These are phyloP conservation scores for Patellifolia procumbens DNA, from an alignment of 179 eudicot species.

Conservation along the genomic window DNA sequence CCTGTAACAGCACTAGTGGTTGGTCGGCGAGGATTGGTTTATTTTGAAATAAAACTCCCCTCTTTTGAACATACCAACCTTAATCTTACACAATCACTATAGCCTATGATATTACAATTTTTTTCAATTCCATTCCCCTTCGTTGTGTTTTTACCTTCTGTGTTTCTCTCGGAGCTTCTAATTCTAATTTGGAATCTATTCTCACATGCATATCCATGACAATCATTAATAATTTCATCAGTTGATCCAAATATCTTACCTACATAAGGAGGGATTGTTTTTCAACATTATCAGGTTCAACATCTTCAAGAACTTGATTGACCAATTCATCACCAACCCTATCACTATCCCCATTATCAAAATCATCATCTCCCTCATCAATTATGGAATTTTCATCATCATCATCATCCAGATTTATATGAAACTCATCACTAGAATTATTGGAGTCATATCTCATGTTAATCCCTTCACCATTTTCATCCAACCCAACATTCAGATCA, in stretches of 20 bases:
- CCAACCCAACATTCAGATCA: background rate
- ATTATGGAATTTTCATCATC: too few relatives aligned
- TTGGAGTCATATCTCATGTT: background rate
- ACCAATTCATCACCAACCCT: background rate
- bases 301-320: background rate
- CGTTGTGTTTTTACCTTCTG: background rate
- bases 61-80: constrained; percentile 5
- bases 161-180: too few relatives aligned
- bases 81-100: background rate
- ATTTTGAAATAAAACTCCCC: background rate
- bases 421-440: background rate
- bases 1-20: background rate
- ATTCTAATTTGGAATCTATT: too few relatives aligned
- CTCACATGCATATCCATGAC: background rate
- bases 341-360: background rate
- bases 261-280: background rate
- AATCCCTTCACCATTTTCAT: background rate
- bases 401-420: background rate
- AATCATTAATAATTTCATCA: background rate
- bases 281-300: background rate
- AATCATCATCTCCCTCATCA: background rate
- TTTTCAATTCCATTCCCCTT: background rate
- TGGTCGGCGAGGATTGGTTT: background rate
- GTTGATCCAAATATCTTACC: background rate
- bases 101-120: background rate